Evolutionary conservation across 768 basidiomycete genomes (phyloP), one percentile per base, ranked within the genome.

Genomic region (Amanita pallidorosea): DNA sequence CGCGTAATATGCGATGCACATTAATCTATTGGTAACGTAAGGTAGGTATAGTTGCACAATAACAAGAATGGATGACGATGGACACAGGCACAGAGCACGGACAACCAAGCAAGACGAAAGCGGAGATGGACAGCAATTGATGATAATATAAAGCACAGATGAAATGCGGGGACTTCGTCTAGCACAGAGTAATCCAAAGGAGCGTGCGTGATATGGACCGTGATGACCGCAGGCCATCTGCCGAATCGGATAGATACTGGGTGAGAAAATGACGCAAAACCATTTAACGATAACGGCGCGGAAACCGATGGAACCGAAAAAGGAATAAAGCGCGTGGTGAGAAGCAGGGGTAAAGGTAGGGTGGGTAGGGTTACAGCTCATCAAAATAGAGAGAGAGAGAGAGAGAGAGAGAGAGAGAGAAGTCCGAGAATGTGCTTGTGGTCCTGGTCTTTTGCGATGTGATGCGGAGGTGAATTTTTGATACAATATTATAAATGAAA

Each of bases 401-500:
- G 4, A 27, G 25, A 27, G 25, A 27, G 5, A 27, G 25, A 9
- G 29, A 49, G 38, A 50, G 25, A 41, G 27, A 50, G 33, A 33
- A 45, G 34, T 43, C 42, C 50, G 42, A 45, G 42, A 42, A 44
- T 51, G 50, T 51, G 50, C 50, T 44, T 23, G 50, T 45, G 50
- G 20, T 51, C 50, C 50, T 50, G 22, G 34, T 36, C 45, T 51
- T 51, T 51, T 43, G 41, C 33, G 20, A 51, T 43, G 50, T 35
- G 50, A 51, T 51, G 50, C 43, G 50, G 34, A 41, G 41, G 40
- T 18, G 46, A 20, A 29, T 43, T 47, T 38, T 47, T 47, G 35
- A 43, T 48, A 53, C 47, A 53, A 43, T 53, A 53, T 40, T 42
- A 47, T 47, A 53, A 45, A 29, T 36, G 34, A 45, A 31, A 45